Conservation (phyloP, 805 yeast genomes). For the Ogataea degrootiae region DNA sequence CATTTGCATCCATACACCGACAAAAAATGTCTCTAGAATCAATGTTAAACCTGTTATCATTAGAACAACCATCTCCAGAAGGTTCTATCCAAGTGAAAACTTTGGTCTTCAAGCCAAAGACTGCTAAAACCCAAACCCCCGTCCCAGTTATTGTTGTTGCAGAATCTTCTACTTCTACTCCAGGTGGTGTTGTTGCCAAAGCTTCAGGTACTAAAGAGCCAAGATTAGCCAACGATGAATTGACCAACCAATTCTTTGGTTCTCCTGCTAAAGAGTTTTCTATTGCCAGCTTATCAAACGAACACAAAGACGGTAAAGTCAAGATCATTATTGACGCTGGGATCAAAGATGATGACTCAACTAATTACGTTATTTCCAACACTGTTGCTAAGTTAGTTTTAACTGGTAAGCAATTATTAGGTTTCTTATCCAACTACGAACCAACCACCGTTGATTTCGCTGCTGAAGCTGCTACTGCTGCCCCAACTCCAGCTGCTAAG, state of each 20-base stretch:
- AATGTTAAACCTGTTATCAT: slow-evolving; percentile 60
- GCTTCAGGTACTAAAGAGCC: slow-evolving; percentile 76
- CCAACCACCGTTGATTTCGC: slow-evolving; percentile 50
- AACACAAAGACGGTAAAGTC: slow-evolving; percentile 49
- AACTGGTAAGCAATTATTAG: slow-evolving; percentile 41
- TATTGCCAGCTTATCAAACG: slow-evolving; percentile 44
- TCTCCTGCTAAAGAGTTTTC: slow-evolving; percentile 58
- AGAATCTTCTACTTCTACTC: slow-evolving; percentile 63
- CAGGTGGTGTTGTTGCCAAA: slow-evolving; percentile 58
- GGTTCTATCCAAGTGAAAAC: slow-evolving; percentile 60
- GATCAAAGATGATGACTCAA: slow-evolving; percentile 36
- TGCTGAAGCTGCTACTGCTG: slow-evolving; percentile 38
- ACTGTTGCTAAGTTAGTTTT: slow-evolving; percentile 48
- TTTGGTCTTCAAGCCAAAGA: slow-evolving; percentile 85
- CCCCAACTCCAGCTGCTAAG: slow-evolving; percentile 31
- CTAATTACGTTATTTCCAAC: slow-evolving; percentile 41
- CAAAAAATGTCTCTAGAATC: slow-evolving; percentile 59
- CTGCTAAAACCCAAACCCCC: slow-evolving; percentile 74
- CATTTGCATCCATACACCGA: too few species aligned
- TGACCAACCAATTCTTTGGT: slow-evolving; percentile 60
- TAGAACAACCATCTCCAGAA: slow-evolving; percentile 49
- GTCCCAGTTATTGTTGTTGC: slow-evolving; percentile 82
- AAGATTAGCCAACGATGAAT: slow-evolving; percentile 79
- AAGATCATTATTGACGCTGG: slow-evolving; percentile 55
- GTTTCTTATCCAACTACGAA: slow-evolving; percentile 49